Base-by-base conservation (phyloP, 2,329 filamentous ascomycete species). In the Neophaeococcomyces mojaviensis region DNA sequence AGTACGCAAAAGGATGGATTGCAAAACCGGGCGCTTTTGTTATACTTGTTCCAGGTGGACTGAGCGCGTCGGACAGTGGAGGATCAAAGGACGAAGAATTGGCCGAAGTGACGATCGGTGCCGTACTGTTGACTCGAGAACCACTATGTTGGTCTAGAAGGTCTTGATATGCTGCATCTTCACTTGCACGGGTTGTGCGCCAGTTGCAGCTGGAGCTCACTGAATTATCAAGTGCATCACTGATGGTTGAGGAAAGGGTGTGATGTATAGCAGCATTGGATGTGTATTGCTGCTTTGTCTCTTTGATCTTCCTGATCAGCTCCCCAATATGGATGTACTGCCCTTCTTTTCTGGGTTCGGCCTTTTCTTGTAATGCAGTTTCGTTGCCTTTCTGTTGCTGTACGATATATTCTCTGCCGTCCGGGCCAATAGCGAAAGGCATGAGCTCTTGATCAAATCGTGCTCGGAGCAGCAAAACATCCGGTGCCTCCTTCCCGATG, bases 401-500 rank as follows among this genome's bases (percentile, higher is more conserved):
- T 28, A 28, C 40, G 10, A n/a, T 22, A 18, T 19, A 8, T 30
- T 44, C 41, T 28, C 18, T 30, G n/a, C 20, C 20, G 16, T 10
- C n/a, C 4, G 4, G 19, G 2, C 8, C 15, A 3, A 30, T n/a
- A 2, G 41, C 32, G 16, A 36, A 44, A 24, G 41, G 41, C 41
- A 44, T 44, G 19, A 44, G 24, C 20, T 39, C 24, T 33, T 46
- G 43, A n/a, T 46, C 26, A 22, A 33, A 22, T 22, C 18, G 16
- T 8, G 43, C 43, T 39, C 43, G 43, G 10, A 46, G 28, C 20
- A 46, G 43, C 18, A 39, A 26, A n/a, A 44, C 28, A 7, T 26
- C 22, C 4, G 41, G 41, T 16, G 37, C 20, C 7, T 44, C 32
- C 8, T 16, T 8, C 24, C 5, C 15, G 13, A 20, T 24, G 15